These are phyloP conservation scores for Podospora pseudocomata DNA, from an alignment of 495 filamentous ascomycete genomes.

Conservation along the genomic window DNA sequence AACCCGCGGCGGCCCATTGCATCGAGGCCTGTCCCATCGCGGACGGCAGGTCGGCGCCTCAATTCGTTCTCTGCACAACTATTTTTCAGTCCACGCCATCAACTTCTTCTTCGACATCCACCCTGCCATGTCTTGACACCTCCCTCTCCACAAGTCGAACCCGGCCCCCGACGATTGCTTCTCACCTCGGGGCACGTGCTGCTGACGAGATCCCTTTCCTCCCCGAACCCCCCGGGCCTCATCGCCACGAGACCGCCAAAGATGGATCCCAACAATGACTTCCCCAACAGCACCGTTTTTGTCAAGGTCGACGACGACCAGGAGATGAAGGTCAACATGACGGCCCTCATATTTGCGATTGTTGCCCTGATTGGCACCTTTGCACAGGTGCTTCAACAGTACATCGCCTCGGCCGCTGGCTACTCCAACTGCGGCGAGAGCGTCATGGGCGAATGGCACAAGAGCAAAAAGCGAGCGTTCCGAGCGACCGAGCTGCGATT, in stretches of 20 bases:
- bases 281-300: not conserved
- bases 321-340: conserved; percentile 22
- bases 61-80: too few species aligned
- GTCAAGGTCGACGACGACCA: conserved; percentile 3
- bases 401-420: conserved; percentile 41
- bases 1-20: not conserved
- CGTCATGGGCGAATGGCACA: conserved; percentile 47
- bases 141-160: not conserved
- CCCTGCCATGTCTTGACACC: not conserved
- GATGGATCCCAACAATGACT: conserved; percentile 8
- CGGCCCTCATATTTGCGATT: conserved; percentile 36
- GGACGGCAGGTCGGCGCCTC: too few species aligned
- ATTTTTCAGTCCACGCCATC: not conserved
- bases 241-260: not conserved
- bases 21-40: too few species aligned
- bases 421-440: conserved; percentile 40
- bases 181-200: not conserved
- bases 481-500: conserved; percentile 43
- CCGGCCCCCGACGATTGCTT: not conserved
- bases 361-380: conserved; percentile 39
- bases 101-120: not conserved
- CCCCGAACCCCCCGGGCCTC: not conserved
- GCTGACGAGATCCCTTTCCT: not conserved
- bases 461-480: conserved; percentile 40
- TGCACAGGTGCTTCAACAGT: conserved; percentile 43